Conservation (phyloP, 306 rosid genomes). For the Comarum palustre region DNA sequence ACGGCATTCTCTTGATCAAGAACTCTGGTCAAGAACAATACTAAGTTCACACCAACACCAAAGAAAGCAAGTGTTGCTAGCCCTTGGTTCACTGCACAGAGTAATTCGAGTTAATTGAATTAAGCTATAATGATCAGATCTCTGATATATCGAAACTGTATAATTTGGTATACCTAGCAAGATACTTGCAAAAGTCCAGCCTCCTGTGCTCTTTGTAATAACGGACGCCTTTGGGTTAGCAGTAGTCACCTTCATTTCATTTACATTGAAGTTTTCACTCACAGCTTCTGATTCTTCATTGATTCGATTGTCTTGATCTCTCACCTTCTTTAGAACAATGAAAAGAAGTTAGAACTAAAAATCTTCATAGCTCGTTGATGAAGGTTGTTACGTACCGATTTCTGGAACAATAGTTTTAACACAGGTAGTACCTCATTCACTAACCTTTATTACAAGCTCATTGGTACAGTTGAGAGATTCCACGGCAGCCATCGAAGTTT, state of each 20-base stretch:
- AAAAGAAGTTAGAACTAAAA: background rate
- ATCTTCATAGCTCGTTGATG: too few relatives aligned
- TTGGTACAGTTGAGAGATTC: background rate
- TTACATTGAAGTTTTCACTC: conserved; percentile 8
- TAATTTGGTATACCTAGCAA: conserved; percentile 18
- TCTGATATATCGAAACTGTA: background rate
- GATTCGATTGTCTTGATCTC: conserved; percentile 20
- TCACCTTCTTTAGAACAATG: conserved; percentile 18
- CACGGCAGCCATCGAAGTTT: conserved; percentile 22
- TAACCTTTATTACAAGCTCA: conserved; percentile 29
- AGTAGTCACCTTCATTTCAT: background rate
- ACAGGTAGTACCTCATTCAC: too few relatives aligned
- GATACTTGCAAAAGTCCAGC: conserved; percentile 26
- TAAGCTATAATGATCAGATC: background rate
- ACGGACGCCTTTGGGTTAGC: background rate
- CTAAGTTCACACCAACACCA: conserved; percentile 40
- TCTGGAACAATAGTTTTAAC: background rate
- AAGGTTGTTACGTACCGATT: background rate
- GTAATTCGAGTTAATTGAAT: too few relatives aligned
- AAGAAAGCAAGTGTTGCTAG: conserved; percentile 37
- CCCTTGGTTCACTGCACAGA: conserved; percentile 34
- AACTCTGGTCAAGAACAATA: conserved; percentile 34
- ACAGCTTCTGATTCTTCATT: conserved; percentile 20
- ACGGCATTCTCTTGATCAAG: conserved; percentile 26
- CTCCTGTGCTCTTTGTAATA: conserved; percentile 19